Base-by-base conservation (phyloP, 257 asterid genomes). In the Solanum tarijense region DNA sequence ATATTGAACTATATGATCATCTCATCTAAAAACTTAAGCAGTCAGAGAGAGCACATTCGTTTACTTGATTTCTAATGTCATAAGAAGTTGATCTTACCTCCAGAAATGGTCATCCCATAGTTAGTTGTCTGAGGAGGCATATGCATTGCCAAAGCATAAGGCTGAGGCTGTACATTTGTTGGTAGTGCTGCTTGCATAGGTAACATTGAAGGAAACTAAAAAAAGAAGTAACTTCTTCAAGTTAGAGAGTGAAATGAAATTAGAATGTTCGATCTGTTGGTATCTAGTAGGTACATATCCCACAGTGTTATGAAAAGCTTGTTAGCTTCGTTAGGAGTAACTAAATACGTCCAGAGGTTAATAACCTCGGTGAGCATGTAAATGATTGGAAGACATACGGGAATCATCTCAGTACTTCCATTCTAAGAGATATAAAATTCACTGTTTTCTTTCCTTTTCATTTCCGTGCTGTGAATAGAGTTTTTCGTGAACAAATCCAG, bases 191-290 rank as follows among this genome's bases (percentile, higher is more conserved):
- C 94, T 91, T 91, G 98, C 88, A 93, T 25, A 29, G 94, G 36
- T 75, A 94, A 74, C 95, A 93, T 90, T 12, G 93, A 88, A 73
- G 94, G 94, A 90, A 92, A 92, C 99, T 95, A 90, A 52, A 89
- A 21, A n/a, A 73, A 85, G 21, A 43, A 23, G 62, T 29, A 76
- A n/a, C 62, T 29, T 48, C 31, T 48, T 36, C 4, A 20, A 31
- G 31, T 48, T 20, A 82, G 31, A 3, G 83, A 36, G 52, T 74
- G 83, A 23, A 32, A 36, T 36, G 31, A 35, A 36, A 35, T 36
- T 10, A 74, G 16, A 74, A 74, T 11, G 11, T 21, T 12, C 12
- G 2, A 12, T 75, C 83, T 75, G 23, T 10, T 75, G 32, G 6
- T 1, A 36, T 11, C 0, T 75, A 75, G 55, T 23, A 75, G 20